Evolutionary conservation across 805 yeast species (phyloP).

Genomic region (Saturnispora dispora): DNA sequence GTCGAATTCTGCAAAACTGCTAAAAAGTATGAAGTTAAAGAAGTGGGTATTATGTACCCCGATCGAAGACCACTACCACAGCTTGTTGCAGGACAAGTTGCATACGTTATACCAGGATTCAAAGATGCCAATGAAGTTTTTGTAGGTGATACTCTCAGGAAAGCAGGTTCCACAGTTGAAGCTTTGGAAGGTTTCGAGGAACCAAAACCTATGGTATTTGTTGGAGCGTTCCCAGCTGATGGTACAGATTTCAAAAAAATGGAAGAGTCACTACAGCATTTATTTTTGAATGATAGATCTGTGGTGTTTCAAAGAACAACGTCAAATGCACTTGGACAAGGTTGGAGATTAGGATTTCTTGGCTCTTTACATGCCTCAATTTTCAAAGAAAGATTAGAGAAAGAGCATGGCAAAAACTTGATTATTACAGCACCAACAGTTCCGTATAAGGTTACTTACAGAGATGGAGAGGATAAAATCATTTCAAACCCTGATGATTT

Average conservation of each 20-base stretch:
- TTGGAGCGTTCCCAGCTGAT: constrained; percentile 96
- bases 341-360: constrained; percentile 93
- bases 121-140: constrained; percentile 76
- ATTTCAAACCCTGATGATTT: constrained; percentile 90
- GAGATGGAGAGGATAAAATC: constrained; percentile 53
- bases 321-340: constrained; percentile 90
- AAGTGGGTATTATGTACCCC: constrained; percentile 93
- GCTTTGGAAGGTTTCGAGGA: constrained; percentile 94
- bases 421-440: constrained; percentile 95
- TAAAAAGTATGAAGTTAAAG: constrained; percentile 76
- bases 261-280: constrained; percentile 82
- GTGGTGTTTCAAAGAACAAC: constrained; percentile 86
- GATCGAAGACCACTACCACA: constrained; percentile 58
- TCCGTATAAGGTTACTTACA: constrained; percentile 70
- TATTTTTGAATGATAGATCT: constrained; percentile 86
- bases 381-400: constrained; percentile 82
- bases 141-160: constrained; percentile 84
- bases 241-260: constrained; percentile 81
- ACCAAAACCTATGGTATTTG: constrained; percentile 96
- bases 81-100: constrained; percentile 86
- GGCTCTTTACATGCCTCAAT: constrained; percentile 95
- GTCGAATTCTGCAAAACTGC: constrained; percentile 70
- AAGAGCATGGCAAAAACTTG: constrained; percentile 87
- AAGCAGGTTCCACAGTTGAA: constrained; percentile 48
- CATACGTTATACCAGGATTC: constrained; percentile 92